These are phyloP conservation scores for Phaeomoniella chlamydospora DNA, from an alignment of 2,329 filamentous ascomycete genomes.

Conservation along the genomic window DNA sequence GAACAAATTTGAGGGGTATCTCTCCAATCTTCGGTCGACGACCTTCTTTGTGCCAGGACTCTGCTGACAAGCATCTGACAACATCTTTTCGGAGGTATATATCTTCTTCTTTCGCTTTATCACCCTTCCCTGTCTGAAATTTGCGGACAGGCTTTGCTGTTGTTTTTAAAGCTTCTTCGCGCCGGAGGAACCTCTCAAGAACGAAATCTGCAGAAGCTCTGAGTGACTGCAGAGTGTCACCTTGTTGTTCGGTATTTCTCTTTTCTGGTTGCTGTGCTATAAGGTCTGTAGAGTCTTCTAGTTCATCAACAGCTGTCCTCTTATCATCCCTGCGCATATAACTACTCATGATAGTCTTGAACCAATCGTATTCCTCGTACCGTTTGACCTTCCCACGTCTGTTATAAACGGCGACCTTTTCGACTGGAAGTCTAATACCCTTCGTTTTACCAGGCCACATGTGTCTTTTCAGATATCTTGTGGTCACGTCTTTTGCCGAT, in stretches of 20 bases:
- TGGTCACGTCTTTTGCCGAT: slow-evolving; percentile 87
- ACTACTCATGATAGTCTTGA: slow-evolving; percentile 61
- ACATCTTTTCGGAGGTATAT: slow-evolving; percentile 72
- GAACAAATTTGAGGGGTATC: slow-evolving; percentile 69
- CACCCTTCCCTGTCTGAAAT: slow-evolving; percentile 63
- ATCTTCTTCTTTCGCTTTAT: slow-evolving; percentile 58
- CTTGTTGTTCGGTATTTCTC: slow-evolving; percentile 58
- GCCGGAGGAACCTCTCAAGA: slow-evolving; percentile 70
- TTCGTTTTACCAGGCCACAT: slow-evolving; percentile 82
- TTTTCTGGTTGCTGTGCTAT: slow-evolving; percentile 58
- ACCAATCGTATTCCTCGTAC: slow-evolving; percentile 78
- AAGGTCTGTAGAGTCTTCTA: slow-evolving; percentile 67
- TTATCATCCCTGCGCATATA: slow-evolving; percentile 44
- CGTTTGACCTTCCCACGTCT: slow-evolving; percentile 61
- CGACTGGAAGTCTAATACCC: slow-evolving; percentile 59
- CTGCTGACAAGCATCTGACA: slow-evolving; percentile 72
- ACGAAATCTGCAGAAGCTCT: slow-evolving; percentile 77
- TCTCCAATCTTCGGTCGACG: slow-evolving; percentile 58
- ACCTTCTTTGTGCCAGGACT: slow-evolving; percentile 97
- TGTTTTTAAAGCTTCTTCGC: slow-evolving; percentile 74
- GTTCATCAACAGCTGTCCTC: slow-evolving; percentile 57
- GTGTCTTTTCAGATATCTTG: slow-evolving; percentile 72
- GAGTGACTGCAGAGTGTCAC: slow-evolving; percentile 76
- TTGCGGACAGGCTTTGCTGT: slow-evolving; percentile 54
- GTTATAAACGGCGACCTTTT: slow-evolving; percentile 71